Base-by-base conservation (phyloP, 306 rosid species). In the Amphicarpaea edgeworthii region DNA sequence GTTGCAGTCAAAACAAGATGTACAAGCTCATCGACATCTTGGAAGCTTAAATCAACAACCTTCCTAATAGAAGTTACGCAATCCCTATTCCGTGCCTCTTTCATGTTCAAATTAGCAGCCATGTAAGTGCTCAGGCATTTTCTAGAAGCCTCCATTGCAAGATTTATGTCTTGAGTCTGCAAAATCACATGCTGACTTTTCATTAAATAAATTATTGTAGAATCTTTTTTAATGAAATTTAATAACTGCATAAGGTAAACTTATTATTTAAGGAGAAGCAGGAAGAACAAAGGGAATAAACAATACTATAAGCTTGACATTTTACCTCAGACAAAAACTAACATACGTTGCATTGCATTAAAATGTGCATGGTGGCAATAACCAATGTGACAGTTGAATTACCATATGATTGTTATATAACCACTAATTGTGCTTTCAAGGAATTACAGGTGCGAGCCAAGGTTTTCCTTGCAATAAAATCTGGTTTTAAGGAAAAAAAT, bases 11-110 rank as follows among this genome's bases (percentile, higher is more conserved):
- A 67, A 79, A 88, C 93, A 85, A 85, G 81, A 58, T 69, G 84
- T 63, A 81, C 62, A 73, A 89, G 79, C 73, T 89, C 87, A 57
- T 85, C 89, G 28, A 92, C 83, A 72, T 92, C 91, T 78, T 92
- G 96, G 85, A 89, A 92, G 84, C 91, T 89, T 87, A 89, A 88
- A 75, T 89, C 87, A 70, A 86, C 54, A 51, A 84, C 97, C 65
- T 81, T 83, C 83, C 82, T 89, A 74, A 89, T 70, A 34, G 87
- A 84, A 69, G 77, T 51, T 77, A 83, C 41, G 73, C 73, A 76
- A 61, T 82, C 87, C 67, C 42, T 80, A 70, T 83, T 78, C 38
- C 73, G 79, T 76, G 88, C 82, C 61, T 69, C 93, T 41, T 68
- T 85, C 69, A 81, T 73, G 66, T 47, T 54, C 78, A 41, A 17